Conservation (phyloP, 345 rosid species). For the Atalantia buxifolia region DNA sequence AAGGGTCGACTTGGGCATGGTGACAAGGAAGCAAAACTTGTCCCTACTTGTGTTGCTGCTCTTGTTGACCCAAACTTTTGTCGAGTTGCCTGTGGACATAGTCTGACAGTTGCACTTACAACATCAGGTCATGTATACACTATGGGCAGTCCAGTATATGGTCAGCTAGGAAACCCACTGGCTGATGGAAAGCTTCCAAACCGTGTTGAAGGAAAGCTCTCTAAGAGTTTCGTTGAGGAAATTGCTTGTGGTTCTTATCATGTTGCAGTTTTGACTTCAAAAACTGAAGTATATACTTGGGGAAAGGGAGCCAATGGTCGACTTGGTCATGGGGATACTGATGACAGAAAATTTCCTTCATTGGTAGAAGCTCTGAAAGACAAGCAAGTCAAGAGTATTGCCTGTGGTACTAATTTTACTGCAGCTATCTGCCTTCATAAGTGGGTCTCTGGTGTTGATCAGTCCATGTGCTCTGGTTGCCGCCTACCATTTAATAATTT, state of each 20-base stretch:
- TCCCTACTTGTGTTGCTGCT: conserved; percentile 95
- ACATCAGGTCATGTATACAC: conserved; percentile 89
- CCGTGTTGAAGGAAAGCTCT: conserved; percentile 87
- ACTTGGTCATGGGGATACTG: conserved; percentile 88
- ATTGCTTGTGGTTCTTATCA: conserved; percentile 97
- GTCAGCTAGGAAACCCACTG: conserved; percentile 89
- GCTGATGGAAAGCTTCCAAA: conserved; percentile 84
- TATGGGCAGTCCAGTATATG: conserved; percentile 95
- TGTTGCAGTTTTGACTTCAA: conserved; percentile 88
- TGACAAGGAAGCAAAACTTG: conserved; percentile 86
- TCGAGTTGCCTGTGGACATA: conserved; percentile 94
- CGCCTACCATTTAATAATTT: conserved; percentile 88
- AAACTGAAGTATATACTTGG: conserved; percentile 96
- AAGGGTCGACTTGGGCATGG: conserved; percentile 98
- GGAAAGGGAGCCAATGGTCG: conserved; percentile 99
- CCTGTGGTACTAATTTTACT: conserved; percentile 93
- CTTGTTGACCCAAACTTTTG: conserved; percentile 92
- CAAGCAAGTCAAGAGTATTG: conserved; percentile 93
- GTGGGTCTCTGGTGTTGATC: conserved; percentile 95
- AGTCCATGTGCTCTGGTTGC: conserved; percentile 98
- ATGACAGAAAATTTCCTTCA: conserved; percentile 77
- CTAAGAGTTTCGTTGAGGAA: conserved; percentile 85
- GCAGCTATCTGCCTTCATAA: conserved; percentile 95
- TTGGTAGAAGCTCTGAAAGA: conserved; percentile 85
- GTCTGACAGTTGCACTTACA: conserved; percentile 86